Evolutionary conservation across 306 rosid genomes (phyloP).

Genomic region (Lathyrus tuberosus): DNA sequence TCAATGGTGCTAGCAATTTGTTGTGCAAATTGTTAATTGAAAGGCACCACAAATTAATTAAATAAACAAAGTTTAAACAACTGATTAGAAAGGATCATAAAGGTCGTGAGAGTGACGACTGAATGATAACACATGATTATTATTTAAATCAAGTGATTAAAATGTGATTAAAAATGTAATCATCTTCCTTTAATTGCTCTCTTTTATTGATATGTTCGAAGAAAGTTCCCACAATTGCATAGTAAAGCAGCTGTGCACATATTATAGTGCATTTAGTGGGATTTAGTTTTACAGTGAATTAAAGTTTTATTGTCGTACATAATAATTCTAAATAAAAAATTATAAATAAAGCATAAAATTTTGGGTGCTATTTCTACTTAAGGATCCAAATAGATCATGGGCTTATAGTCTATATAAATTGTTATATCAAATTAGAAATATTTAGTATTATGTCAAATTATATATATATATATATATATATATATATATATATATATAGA

Average conservation of each 20-base stretch:
- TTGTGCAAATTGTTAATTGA: constrained; percentile 2
- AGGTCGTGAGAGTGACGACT: constrained; percentile 32
- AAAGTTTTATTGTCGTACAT: constrained; percentile 15
- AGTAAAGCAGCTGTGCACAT: neutral
- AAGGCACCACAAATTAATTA: constrained; percentile 9
- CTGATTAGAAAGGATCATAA: constrained; percentile 29
- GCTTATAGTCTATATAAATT: too few species aligned
- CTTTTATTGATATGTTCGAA: neutral
- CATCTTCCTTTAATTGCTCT: constrained; percentile 17
- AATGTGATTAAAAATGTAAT: constrained; percentile 13
- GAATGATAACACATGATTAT: constrained; percentile 16
- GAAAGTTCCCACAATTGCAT: constrained; percentile 22
- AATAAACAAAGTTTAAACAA: constrained; percentile 22
- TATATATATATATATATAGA: too few species aligned
- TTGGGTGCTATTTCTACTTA: too few species aligned
- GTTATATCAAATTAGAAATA: too few species aligned
- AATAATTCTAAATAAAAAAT: neutral
- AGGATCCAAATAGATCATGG: too few species aligned
- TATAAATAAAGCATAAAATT: neutral
- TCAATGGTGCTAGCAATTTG: constrained; percentile 13
- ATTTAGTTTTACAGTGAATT: neutral
- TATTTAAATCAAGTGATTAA: constrained; percentile 7
- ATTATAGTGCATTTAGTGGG: neutral
- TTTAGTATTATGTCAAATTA: too few species aligned
- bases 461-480: too few species aligned